Conservation (phyloP, 805 yeast species). For the Cyberlindnera saturnus region DNA sequence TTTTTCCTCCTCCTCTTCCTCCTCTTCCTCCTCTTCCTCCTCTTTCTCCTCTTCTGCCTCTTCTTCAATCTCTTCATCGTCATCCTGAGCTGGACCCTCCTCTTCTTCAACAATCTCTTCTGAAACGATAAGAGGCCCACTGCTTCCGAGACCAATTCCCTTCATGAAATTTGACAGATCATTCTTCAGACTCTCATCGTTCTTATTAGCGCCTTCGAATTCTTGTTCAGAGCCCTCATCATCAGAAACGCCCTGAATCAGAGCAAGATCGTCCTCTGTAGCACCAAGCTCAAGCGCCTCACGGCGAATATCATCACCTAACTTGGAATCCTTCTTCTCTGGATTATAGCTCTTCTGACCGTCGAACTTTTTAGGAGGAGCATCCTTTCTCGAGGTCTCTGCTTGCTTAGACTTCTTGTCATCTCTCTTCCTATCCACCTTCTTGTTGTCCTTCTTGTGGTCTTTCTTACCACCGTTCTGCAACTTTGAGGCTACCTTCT, state of each 20-base stretch:
- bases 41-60: conserved; percentile 30
- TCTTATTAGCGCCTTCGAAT: conserved; percentile 25
- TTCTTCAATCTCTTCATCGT: conserved; percentile 28
- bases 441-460: conserved; percentile 14
- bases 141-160: conserved; percentile 54
- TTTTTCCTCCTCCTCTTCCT: conserved; percentile 28
- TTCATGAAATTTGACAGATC: conserved; percentile 62
- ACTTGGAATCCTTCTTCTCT: conserved; percentile 8
- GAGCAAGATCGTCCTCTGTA: conserved; percentile 68
- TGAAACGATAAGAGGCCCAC: conserved; percentile 29
- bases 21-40: conserved; percentile 34
- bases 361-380: too few relatives aligned
- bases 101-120: conserved; percentile 36
- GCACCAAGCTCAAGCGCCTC: conserved; percentile 85
- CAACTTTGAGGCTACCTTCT: conserved; percentile 53
- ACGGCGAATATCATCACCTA: conserved; percentile 39
- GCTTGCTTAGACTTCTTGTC: conserved; percentile 7
- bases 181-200: conserved; percentile 34
- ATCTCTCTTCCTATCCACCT: conserved; percentile 8
- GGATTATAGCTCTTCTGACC: conserved; percentile 2
- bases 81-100: conserved; percentile 21
- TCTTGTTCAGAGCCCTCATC: conserved; percentile 37
- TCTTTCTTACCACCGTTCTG: conserved; percentile 20
- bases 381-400: background rate
- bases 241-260: conserved; percentile 52